Conservation (phyloP, 352 stramenopile genomes). For the Globisporangium polare region DNA sequence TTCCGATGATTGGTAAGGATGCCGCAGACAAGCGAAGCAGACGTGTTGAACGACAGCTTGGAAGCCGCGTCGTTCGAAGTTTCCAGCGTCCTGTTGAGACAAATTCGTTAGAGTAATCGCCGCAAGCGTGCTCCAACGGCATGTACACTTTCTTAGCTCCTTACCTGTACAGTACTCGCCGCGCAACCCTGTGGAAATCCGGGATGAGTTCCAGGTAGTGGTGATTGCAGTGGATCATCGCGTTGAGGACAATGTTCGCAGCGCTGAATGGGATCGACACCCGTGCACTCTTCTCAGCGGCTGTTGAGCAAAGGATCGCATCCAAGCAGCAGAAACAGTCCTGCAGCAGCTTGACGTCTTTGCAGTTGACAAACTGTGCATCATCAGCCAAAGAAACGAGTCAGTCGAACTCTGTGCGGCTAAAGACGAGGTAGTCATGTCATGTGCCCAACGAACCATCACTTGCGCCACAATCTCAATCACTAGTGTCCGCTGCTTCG, state of each 20-base stretch:
- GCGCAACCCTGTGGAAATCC: neutral
- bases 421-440: neutral
- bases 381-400: neutral
- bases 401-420: too few relatives aligned
- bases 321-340: conserved; percentile 25
- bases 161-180: conserved; percentile 9
- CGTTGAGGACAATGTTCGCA: conserved; percentile 26
- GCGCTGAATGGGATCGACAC: conserved; percentile 11
- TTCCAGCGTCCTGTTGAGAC: conserved; percentile 8
- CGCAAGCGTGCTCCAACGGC: neutral
- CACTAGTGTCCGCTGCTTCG: conserved; percentile 11
- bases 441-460: conserved; percentile 16
- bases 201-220: conserved; percentile 7
- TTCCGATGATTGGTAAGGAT: conserved; percentile 4
- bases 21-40: neutral
- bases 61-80: neutral
- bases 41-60: neutral
- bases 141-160: too few relatives aligned
- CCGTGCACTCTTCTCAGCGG: neutral
- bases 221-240: conserved; percentile 15
- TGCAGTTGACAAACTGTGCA: conserved; percentile 19
- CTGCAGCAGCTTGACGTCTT: conserved; percentile 12
- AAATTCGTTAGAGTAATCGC: neutral
- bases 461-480: conserved; percentile 22
- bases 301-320: conserved; percentile 16